Evolutionary conservation across 192 early-diverging fungal species (phyloP), one percentile per base, ranked within the genome.

Genomic region (Jimgerdemannia lactiflua): DNA sequence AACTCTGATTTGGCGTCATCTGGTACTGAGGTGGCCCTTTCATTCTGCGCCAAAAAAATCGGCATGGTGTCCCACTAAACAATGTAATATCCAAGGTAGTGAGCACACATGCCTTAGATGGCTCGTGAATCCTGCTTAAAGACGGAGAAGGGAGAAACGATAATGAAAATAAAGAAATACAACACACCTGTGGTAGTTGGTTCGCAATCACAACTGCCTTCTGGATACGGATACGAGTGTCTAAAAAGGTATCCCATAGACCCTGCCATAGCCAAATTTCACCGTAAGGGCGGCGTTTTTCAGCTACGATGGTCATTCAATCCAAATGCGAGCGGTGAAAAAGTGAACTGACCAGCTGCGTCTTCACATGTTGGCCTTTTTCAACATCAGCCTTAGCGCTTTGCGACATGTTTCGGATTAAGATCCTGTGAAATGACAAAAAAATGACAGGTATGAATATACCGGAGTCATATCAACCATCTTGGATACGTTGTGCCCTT

Each of bases 321-420:
- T 43, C 29, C 49, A 29, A 4, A 43, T 54, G 42, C 11, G 39
- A 41, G 14, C 49, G 4, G 29, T 68, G 2, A 67, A 40, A 71
- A 18, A 19, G 19, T 70, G n/a, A 9, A 72, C 82, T 75, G 89
- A 94, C 94, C 77, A 95, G 89, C 80, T 99, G 97, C n/a, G 88
- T 83, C 70, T 94, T 85, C 39, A 98, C 94, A 71, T 97, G 94
- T n/a, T 88, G 83, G 41, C 97, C 97, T 76, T 98, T 98, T 80
- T 95, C 95, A 20, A 95, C 84, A 76, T 98, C 96, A 42, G 86
- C 87, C 10, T 90, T 86, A 0, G 91, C 91, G 19, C 89, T 90
- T 78, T 92, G 87, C 41, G 93, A 88, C 74, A 98, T 89, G 42
- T 79, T 91, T 67, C 92, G 85, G 42, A 98, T 81, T 73, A 99